Evolutionary conservation across 768 basidiomycete species (phyloP), one percentile per base, ranked within the genome.

Genomic region (Xerocomus potaroensis): DNA sequence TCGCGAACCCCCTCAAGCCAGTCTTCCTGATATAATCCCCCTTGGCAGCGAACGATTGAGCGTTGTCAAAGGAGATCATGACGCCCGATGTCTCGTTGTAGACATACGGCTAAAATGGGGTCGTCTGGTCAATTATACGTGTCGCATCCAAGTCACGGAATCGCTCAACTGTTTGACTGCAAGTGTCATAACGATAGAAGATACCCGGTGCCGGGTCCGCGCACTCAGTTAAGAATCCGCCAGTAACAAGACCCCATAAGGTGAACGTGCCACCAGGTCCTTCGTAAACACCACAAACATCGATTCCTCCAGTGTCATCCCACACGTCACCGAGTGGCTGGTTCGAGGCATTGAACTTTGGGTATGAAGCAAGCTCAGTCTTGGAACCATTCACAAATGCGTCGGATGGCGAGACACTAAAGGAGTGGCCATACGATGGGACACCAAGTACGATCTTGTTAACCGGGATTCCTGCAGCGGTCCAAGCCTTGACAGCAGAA

Each of bases 121-220:
- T 8, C 1, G 19, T 22, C n/a, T 38, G 18, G 16, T 26, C n/a
- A 35, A n/a, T n/a, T n/a, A n/a, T n/a, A n/a, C n/a, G n/a, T n/a
- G n/a, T n/a, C n/a, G 24, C 22, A 5, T 21, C 14, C 22, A 10
- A 15, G 5, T 15, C 11, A 14, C 3, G 10, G 24, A 6, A 16
- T 19, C n/a, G 70, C 77, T 47, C 54, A 45, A 87, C 85, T 33
- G 85, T 88, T 63, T 84, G 76, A 56, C 79, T 83, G 68, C 84
- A 87, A 8, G 69, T 55, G 49, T 87, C 83, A 50, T 72, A 84
- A n/a, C 69, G 58, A 54, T 77, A 78, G 15, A 62, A 54, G 48
- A 84, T 79, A 0, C 76, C 80, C 0, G 55, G 32, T 1, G 73
- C 73, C 8, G 50, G 48, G n/a, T 29, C 9, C 5, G 48, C 52